Evolutionary conservation across 2,329 filamentous ascomycete species (phyloP).

Genomic region (Scedosporium minutisporum): DNA sequence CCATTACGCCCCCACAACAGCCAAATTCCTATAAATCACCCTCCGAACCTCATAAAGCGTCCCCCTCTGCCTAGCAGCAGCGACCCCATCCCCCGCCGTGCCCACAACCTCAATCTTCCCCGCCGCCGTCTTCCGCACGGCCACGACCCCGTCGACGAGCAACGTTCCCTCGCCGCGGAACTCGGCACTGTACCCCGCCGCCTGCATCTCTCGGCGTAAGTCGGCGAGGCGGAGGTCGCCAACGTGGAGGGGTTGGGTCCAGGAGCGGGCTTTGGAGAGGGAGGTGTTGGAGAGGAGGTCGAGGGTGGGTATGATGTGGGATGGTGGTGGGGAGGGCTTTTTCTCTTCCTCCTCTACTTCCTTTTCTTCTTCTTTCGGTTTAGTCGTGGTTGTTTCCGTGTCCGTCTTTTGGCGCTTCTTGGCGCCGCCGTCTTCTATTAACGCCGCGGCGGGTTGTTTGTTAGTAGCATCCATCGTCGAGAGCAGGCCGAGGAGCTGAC

Average conservation of each 20-base stretch:
- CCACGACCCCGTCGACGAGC: slow-evolving; percentile 78
- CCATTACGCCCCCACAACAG: slow-evolving; percentile 60
- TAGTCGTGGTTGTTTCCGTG: slow-evolving; percentile 10
- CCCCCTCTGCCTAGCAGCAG: slow-evolving; percentile 28
- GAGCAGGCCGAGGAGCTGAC: slow-evolving; percentile 40
- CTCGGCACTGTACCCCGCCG: slow-evolving; percentile 75
- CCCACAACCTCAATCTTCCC: slow-evolving; percentile 83
- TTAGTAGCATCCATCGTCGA: slow-evolving; percentile 7
- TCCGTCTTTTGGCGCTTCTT: slow-evolving; percentile 40
- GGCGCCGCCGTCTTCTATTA: slow-evolving; percentile 32
- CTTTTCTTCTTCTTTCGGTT: background rate
- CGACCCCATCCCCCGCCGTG: slow-evolving; percentile 36
- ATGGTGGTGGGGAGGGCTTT: slow-evolving; percentile 12
- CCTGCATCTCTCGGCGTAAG: slow-evolving; percentile 73
- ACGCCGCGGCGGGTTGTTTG: slow-evolving; percentile 17
- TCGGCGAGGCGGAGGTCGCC: slow-evolving; percentile 87
- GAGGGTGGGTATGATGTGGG: slow-evolving; percentile 33
- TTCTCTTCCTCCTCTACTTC: background rate
- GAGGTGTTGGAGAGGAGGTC: slow-evolving; percentile 48
- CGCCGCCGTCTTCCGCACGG: slow-evolving; percentile 79
- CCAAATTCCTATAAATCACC: slow-evolving; percentile 88
- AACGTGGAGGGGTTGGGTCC: slow-evolving; percentile 80
- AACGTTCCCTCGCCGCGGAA: slow-evolving; percentile 89
- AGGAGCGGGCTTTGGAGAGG: slow-evolving; percentile 61
- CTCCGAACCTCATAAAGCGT: slow-evolving; percentile 82